A percentile compares a stretch with the other conserved stretches of the same genome.
These are phyloP conservation scores for Immersiella caudata DNA, from an alignment of 495 filamentous ascomycete genomes.

Conservation along the genomic window DNA sequence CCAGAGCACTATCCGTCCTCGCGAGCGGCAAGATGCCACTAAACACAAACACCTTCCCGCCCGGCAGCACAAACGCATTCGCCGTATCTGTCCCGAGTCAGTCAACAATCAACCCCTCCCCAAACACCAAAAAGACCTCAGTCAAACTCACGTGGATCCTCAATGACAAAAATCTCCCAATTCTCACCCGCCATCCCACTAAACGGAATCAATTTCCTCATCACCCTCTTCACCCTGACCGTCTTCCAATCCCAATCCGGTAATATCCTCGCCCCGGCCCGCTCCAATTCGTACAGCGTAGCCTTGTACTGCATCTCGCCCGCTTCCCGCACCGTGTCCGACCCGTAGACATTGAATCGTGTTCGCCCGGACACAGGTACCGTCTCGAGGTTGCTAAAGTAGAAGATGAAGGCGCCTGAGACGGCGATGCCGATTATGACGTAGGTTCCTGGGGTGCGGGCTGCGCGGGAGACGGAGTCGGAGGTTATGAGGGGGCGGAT, in stretches of 20 bases:
- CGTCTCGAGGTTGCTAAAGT: slow-evolving; percentile 72
- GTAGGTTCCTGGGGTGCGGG: slow-evolving; percentile 38
- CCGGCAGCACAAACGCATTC: slow-evolving; percentile 92
- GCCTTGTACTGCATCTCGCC: slow-evolving; percentile 55
- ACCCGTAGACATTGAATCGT: slow-evolving; percentile 77
- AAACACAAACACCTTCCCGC: slow-evolving; percentile 93
- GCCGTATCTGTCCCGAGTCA: slow-evolving; percentile 24
- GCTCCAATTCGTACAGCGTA: slow-evolving; percentile 50
- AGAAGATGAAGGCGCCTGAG: slow-evolving; percentile 55
- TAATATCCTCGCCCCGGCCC: slow-evolving; percentile 40
- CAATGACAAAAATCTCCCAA: slow-evolving; percentile 88
- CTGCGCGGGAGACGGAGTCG: slow-evolving; percentile 26
- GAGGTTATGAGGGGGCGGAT: slow-evolving; percentile 47
- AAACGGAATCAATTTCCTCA: slow-evolving; percentile 71
- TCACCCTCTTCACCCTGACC: slow-evolving; percentile 64
- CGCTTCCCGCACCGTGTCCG: slow-evolving; percentile 56
- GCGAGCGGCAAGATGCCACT: slow-evolving; percentile 79
- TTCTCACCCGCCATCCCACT: slow-evolving; percentile 60
- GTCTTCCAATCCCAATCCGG: slow-evolving; percentile 44
- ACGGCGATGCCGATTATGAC: slow-evolving; percentile 38
- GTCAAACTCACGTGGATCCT: slow-evolving; percentile 50
- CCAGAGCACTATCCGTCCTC: slow-evolving; percentile 71
- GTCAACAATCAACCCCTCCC: slow-evolving; percentile 13
- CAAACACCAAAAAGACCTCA: not conserved
- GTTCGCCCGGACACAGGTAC: slow-evolving; percentile 79